These are phyloP conservation scores for Lepidium aucheri DNA, from an alignment of 345 rosid genomes.

Conservation along the genomic window DNA sequence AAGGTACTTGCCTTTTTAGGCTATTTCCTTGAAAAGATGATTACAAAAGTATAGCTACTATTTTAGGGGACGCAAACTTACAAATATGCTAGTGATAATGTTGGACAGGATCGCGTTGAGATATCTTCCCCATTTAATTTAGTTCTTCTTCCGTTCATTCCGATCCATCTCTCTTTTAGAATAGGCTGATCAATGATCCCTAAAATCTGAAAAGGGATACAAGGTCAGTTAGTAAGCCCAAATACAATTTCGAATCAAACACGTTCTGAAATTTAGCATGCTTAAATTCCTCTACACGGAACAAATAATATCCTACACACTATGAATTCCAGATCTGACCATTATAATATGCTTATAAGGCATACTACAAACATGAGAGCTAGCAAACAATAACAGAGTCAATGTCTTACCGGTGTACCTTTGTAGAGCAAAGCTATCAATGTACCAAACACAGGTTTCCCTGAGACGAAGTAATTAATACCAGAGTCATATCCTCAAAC, in stretches of 20 bases:
- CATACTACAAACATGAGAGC: conserved; percentile 7
- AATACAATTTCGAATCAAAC: conserved; percentile 1
- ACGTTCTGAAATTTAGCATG: neutral
- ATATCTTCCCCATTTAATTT: conserved; percentile 67
- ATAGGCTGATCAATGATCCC: conserved; percentile 90
- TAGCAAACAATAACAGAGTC: neutral
- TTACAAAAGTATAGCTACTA: neutral
- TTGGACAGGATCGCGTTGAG: conserved; percentile 58
- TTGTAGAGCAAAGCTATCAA: conserved; percentile 69
- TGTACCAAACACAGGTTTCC: conserved; percentile 88
- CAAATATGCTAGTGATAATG: conserved; percentile 79
- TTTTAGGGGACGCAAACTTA: conserved; percentile 30
- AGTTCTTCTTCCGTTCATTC: conserved; percentile 67
- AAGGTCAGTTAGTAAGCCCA: conserved; percentile 10
- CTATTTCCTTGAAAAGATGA: neutral
- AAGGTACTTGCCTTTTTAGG: neutral
- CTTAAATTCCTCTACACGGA: neutral
- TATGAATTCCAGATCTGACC: neutral
- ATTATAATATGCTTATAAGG: neutral
- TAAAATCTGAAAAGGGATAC: conserved; percentile 49
- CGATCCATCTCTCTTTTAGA: conserved; percentile 88
- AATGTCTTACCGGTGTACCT: conserved; percentile 74
- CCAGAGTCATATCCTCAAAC: neutral
- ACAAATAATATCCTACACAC: neutral
- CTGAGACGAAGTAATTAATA: conserved; percentile 36